These are phyloP conservation scores for Rugonectria rugulosa DNA, from an alignment of 2,329 filamentous ascomycete genomes.

Conservation along the genomic window DNA sequence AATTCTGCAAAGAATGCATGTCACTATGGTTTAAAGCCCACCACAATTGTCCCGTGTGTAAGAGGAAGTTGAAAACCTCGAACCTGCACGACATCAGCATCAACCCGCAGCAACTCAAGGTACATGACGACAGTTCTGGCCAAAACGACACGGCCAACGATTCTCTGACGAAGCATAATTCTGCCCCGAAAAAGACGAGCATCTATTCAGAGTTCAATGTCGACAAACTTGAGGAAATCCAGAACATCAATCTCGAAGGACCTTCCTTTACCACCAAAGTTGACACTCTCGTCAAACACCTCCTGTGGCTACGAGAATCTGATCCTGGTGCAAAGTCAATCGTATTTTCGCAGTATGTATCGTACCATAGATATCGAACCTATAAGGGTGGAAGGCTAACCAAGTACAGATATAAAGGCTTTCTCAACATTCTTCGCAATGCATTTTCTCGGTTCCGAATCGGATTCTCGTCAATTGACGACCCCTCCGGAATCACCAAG, in stretches of 20 bases:
- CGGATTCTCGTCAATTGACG: conserved; percentile 74
- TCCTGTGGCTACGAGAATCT: conserved; percentile 83
- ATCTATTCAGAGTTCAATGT: conserved; percentile 84
- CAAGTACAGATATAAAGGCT: conserved; percentile 68
- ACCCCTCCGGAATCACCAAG: conserved; percentile 70
- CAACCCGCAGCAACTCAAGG: conserved; percentile 76
- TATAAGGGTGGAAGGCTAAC: conserved; percentile 16
- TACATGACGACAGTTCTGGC: conserved; percentile 54
- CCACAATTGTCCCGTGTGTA: conserved; percentile 85
- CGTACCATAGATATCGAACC: neutral
- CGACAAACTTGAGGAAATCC: conserved; percentile 78
- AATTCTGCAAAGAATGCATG: conserved; percentile 91
- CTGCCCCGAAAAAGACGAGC: conserved; percentile 43
- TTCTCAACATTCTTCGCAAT: conserved; percentile 74
- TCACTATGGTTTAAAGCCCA: conserved; percentile 77
- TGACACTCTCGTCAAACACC: conserved; percentile 80
- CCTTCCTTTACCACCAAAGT: conserved; percentile 89
- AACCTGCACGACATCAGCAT: conserved; percentile 88
- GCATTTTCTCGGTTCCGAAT: conserved; percentile 79
- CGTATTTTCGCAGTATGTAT: conserved; percentile 80
- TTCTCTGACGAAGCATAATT: conserved; percentile 26
- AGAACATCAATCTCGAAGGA: conserved; percentile 76
- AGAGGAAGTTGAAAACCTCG: conserved; percentile 66
- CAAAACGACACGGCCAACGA: conserved; percentile 17
- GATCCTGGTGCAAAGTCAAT: conserved; percentile 91